Percentiles rank a stretch among this genome's conserved stretches.
Evolutionary conservation across 495 filamentous ascomycete genomes (phyloP).

Genomic region (Lentithecium fluviatile): DNA sequence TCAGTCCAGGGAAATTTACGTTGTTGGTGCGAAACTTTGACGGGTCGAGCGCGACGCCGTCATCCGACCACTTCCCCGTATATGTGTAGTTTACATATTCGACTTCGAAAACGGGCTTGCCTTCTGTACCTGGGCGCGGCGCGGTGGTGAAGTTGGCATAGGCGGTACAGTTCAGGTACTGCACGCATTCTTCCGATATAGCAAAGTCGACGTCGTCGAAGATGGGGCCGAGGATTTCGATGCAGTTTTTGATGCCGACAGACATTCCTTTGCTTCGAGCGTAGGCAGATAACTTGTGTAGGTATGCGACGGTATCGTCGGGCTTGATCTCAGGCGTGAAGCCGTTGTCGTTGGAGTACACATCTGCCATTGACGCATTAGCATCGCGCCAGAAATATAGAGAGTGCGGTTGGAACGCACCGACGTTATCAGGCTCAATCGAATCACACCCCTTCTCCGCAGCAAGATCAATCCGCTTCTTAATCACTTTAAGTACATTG

Average conservation of each 20-base stretch:
- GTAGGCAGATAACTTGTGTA: slow-evolving; percentile 24
- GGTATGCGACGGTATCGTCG: slow-evolving; percentile 21
- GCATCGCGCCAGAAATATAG: not conserved
- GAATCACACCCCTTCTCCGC: slow-evolving; percentile 17
- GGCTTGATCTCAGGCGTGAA: slow-evolving; percentile 18
- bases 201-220: slow-evolving; percentile 30
- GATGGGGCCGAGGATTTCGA: slow-evolving; percentile 28
- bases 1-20: slow-evolving; percentile 22
- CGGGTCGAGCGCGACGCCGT: slow-evolving; percentile 15
- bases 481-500: slow-evolving; percentile 26
- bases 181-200: slow-evolving; percentile 26
- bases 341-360: slow-evolving; percentile 29
- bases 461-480: slow-evolving; percentile 22
- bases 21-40: slow-evolving; percentile 12
- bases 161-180: slow-evolving; percentile 27
- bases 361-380: not conserved
- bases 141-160: slow-evolving; percentile 30
- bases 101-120: slow-evolving; percentile 28
- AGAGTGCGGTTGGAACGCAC: slow-evolving; percentile 2
- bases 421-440: slow-evolving; percentile 31
- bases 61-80: slow-evolving; percentile 5
- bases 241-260: slow-evolving; percentile 31
- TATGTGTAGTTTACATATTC: slow-evolving; percentile 28
- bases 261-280: slow-evolving; percentile 20
- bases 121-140: slow-evolving; percentile 6